Conservation (phyloP, 306 rosid species). For the Rosa rugosa region DNA sequence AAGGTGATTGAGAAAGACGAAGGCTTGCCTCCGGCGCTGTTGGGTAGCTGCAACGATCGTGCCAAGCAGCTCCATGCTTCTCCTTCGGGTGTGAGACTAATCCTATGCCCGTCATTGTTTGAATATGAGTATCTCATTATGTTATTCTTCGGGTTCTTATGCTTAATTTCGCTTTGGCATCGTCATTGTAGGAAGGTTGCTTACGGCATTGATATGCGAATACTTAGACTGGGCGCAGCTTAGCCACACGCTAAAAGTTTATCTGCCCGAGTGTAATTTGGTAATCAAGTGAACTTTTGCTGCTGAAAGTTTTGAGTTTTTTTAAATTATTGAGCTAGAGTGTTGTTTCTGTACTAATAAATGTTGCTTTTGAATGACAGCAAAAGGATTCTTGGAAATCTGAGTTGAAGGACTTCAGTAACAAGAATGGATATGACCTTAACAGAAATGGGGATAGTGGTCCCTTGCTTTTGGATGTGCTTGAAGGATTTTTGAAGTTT, state of each 20-base stretch:
- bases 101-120: background rate
- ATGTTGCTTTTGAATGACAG: conserved; percentile 42
- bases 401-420: conserved; percentile 89
- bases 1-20: conserved; percentile 85
- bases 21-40: conserved; percentile 89
- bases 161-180: conserved; percentile 16
- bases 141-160: background rate
- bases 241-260: conserved; percentile 87
- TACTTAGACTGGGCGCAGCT: conserved; percentile 98
- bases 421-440: conserved; percentile 92
- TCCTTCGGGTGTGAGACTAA: conserved; percentile 64
- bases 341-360: background rate
- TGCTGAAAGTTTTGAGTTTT: background rate
- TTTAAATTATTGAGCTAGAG: background rate
- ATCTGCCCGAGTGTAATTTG: conserved; percentile 96
- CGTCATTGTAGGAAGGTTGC: conserved; percentile 75
- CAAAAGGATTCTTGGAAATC: conserved; percentile 93
- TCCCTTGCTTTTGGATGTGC: conserved; percentile 96
- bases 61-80: conserved; percentile 98
- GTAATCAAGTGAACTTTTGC: conserved; percentile 42
- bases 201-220: conserved; percentile 87
- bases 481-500: conserved; percentile 96
- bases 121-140: background rate
- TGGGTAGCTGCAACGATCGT: conserved; percentile 96
- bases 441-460: conserved; percentile 88